Percentiles rank a stretch among this genome's conserved stretches.
These are phyloP conservation scores for Silene vulgaris DNA, from an alignment of 179 eudicot genomes.

Conservation along the genomic window DNA sequence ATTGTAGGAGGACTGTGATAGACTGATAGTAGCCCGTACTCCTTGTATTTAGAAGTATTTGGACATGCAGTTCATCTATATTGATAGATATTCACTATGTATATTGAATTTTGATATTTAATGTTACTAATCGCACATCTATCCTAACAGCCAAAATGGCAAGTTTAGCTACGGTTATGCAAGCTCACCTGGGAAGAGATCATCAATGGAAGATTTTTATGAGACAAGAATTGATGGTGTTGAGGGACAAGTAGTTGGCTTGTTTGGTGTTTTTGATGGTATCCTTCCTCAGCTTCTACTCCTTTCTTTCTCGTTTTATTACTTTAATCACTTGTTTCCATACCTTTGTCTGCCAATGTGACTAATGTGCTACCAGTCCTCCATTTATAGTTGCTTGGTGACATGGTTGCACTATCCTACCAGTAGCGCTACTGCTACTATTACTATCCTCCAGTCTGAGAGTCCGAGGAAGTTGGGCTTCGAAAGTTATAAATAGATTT, in stretches of 20 bases:
- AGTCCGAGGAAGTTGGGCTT: neutral
- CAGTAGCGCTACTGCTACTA: neutral
- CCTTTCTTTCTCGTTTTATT: constrained; percentile 9
- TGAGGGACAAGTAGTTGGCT: constrained; percentile 86
- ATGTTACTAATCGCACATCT: neutral
- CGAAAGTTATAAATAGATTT: neutral
- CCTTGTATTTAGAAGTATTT: neutral
- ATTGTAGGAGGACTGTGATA: neutral
- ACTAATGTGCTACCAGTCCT: neutral
- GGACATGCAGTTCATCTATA: neutral
- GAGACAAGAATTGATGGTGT: constrained; percentile 96
- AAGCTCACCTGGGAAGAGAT: constrained; percentile 94
- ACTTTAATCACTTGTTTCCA: neutral
- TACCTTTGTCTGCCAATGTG: neutral
- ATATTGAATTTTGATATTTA: neutral
- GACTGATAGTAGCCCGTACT: neutral
- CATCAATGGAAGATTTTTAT: constrained; percentile 98
- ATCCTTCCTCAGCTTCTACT: constrained; percentile 14
- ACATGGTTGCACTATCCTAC: neutral
- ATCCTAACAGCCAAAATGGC: constrained; percentile 63
- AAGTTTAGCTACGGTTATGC: constrained; percentile 97
- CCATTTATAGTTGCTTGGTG: neutral
- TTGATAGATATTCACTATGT: neutral
- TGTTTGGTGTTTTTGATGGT: constrained; percentile 98
- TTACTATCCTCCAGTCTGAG: neutral